These are phyloP conservation scores for Prosopis cineraria DNA, from an alignment of 306 rosid genomes.

Conservation along the genomic window DNA sequence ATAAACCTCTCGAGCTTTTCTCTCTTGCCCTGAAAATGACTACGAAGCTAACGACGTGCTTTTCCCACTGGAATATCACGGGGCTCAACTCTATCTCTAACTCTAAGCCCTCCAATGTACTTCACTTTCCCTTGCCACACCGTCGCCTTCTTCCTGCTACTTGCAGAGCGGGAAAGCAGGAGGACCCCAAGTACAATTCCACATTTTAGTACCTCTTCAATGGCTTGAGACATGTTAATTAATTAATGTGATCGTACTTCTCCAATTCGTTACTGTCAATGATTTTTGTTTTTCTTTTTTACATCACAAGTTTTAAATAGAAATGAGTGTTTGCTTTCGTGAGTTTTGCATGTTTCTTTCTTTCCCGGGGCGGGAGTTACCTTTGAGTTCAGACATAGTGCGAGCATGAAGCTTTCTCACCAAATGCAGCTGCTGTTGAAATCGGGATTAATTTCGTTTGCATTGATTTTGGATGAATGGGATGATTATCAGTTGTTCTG, in stretches of 20 bases:
- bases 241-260: not conserved
- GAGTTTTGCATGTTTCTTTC: not conserved
- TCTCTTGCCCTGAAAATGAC: slow-evolving; percentile 46
- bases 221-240: not conserved
- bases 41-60: slow-evolving; percentile 57
- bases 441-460: too few species aligned
- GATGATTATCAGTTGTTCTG: not conserved
- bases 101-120: not conserved
- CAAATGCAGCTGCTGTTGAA: not conserved
- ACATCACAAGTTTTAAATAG: not conserved
- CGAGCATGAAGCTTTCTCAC: not conserved
- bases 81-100: slow-evolving; percentile 31
- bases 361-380: not conserved
- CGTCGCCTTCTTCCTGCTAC: slow-evolving; percentile 52
- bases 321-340: not conserved
- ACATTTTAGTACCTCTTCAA: not conserved
- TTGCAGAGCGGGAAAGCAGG: slow-evolving; percentile 56
- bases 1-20: not conserved
- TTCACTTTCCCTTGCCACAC: slow-evolving; percentile 37
- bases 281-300: too few species aligned
- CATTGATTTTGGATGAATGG: not conserved
- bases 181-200: slow-evolving; percentile 49
- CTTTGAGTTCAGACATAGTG: not conserved
- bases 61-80: slow-evolving; percentile 47
- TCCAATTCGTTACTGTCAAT: not conserved